Evolutionary conservation across 202 grass and related monocot genomes (phyloP), one percentile per base, ranked within the genome.

Genomic region (Elaeis oleifera): DNA sequence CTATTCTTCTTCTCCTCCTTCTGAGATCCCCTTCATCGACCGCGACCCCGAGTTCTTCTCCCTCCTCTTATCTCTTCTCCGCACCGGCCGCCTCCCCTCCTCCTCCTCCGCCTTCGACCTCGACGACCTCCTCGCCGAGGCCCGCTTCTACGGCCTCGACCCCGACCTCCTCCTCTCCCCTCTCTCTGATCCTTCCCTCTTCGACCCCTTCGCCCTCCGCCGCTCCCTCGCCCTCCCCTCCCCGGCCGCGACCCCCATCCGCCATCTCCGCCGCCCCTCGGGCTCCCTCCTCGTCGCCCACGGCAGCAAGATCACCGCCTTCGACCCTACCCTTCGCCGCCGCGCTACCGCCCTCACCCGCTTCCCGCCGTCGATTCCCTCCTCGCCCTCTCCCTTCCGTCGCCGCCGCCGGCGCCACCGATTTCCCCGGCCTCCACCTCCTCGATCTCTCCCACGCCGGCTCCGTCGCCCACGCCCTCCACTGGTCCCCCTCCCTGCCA

Each of bases 401-500:
- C 51, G 65, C 72, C 2, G 50, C 78, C n/a, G 82, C 82, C 0
- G 90, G 74, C 28, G 85, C 90, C 19, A 72, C 64, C 13, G 85
- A 89, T 59, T 95, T 95, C 18, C 49, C 82, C 3, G 77, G 90
- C 5, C 79, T 84, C 50, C 90, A 95, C 27, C 71, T 95, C 44
- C 74, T 56, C 78, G 18, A 59, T 19, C 76, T 82, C 8, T 18
- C 26, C 23, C 50, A 65, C 2, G n/a, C 26, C 44, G 14, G 63
- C 17, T 6, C 69, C 17, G 57, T 5, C 56, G 0, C 64, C 0
- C 25, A 74, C 6, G 74, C 78, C 53, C 85, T 95, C 50, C 79
- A 81, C 16, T 95, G 85, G 90, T 61, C 64, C 1, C 76, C 11
- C 23, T 72, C 24, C 76, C 76, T 23, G 9, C 36, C 36, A 13